Percentiles rank a stretch among this genome's conserved stretches.
Conservation (phyloP, 352 stramenopile genomes). For the Blastocystis sp. region DNA sequence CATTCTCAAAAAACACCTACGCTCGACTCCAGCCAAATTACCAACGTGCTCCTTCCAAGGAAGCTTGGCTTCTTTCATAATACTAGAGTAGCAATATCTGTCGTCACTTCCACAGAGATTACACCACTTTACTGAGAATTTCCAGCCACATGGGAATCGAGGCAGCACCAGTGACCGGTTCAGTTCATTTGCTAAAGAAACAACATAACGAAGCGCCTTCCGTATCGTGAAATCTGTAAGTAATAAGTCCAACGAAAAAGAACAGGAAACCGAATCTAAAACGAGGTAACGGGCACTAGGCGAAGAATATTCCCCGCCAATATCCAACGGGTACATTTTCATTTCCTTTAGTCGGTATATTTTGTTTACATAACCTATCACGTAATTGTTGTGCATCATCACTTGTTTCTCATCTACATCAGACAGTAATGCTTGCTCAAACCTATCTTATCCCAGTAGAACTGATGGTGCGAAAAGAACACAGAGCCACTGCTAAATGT, state of each 20-base stretch:
- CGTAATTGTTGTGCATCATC: conserved; percentile 46
- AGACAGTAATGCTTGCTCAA: background rate
- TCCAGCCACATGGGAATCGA: background rate
- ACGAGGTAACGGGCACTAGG: background rate
- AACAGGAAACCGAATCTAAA: background rate
- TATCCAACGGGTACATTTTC: conserved; percentile 2
- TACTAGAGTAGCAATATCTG: background rate
- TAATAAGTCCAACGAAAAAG: background rate
- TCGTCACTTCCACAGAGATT: conserved; percentile 30
- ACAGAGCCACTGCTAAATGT: background rate
- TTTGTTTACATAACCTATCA: conserved; percentile 19
- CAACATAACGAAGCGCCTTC: background rate
- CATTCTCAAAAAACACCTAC: conserved; percentile 42
- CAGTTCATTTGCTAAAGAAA: conserved; percentile 7
- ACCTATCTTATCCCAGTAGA: conserved; percentile 22
- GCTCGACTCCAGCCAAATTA: background rate
- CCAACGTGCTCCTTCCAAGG: conserved; percentile 39
- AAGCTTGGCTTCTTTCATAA: background rate
- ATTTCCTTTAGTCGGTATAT: conserved; percentile 55
- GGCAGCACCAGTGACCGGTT: conserved; percentile 19
- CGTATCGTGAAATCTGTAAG: background rate
- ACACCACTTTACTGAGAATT: background rate
- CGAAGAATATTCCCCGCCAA: background rate
- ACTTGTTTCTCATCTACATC: background rate
- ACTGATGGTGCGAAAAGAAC: conserved; percentile 29